Evolutionary conservation across 768 basidiomycete species (phyloP).

Genomic region (Leccinum fibrillosum): DNA sequence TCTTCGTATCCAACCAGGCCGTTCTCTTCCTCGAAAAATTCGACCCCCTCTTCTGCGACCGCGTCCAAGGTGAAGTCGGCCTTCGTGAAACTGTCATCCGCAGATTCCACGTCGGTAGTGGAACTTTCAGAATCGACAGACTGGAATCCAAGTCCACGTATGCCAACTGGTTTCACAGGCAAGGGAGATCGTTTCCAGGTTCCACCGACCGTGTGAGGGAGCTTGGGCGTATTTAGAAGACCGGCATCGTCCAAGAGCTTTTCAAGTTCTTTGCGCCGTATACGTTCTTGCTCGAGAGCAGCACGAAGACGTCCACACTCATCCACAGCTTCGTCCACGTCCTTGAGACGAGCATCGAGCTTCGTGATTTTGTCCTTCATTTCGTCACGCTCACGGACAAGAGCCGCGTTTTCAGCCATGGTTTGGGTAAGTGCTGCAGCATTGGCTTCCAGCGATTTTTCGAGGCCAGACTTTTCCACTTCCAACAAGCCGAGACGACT

Average conservation of each 20-base stretch:
- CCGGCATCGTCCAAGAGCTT: conserved; percentile 45
- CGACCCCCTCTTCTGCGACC: conserved; percentile 55
- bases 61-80: conserved; percentile 50
- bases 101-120: conserved; percentile 64
- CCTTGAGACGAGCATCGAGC: conserved; percentile 31
- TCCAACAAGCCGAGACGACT: conserved; percentile 66
- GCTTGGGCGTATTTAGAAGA: conserved; percentile 45
- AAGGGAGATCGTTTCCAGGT: conserved; percentile 14
- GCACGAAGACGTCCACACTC: conserved; percentile 27
- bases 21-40: conserved; percentile 44
- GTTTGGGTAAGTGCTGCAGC: conserved; percentile 28
- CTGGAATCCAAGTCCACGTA: conserved; percentile 46
- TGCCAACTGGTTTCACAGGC: conserved; percentile 22
- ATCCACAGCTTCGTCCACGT: conserved; percentile 22
- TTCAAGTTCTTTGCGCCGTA: conserved; percentile 47
- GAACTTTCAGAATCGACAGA: conserved; percentile 68
- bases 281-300: conserved; percentile 40
- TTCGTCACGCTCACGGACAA: conserved; percentile 28
- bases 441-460: conserved; percentile 43
- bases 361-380: conserved; percentile 29
- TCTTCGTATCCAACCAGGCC: conserved; percentile 68
- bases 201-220: conserved; percentile 14
- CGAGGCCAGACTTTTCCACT: conserved; percentile 59
- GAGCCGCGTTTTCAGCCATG: conserved; percentile 22
- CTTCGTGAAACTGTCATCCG: conserved; percentile 41